Percentiles rank a stretch among this genome's conserved stretches.
Evolutionary conservation across 768 basidiomycete species (phyloP).

Genomic region (Sporobolomyces phaffii): DNA sequence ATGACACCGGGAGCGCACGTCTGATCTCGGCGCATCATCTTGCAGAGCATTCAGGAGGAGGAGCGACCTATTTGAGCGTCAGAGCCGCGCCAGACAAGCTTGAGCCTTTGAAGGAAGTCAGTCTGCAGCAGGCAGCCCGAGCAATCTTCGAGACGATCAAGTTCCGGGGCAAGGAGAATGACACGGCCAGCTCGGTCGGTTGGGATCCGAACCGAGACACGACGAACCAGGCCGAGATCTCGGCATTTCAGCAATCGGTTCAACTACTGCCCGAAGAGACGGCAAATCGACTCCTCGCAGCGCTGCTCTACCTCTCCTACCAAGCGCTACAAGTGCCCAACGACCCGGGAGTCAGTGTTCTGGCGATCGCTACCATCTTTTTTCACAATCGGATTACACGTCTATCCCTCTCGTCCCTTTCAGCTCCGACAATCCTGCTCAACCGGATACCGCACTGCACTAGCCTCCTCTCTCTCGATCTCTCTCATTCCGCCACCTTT

Average conservation of each 20-base stretch:
- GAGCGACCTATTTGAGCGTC: conserved; percentile 7
- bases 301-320: conserved; percentile 10
- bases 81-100: neutral
- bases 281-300: conserved; percentile 10
- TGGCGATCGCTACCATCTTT: conserved; percentile 25
- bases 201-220: conserved; percentile 24
- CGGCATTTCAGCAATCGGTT: neutral
- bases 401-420: conserved; percentile 16
- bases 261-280: conserved; percentile 11
- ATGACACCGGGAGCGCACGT: conserved; percentile 5
- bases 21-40: conserved; percentile 1
- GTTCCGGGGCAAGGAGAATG: neutral
- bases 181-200: neutral
- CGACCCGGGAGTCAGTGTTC: conserved; percentile 20
- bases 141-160: conserved; percentile 11
- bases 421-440: conserved; percentile 28
- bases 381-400: conserved; percentile 19
- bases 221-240: neutral
- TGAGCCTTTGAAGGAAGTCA: neutral
- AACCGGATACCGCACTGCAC: conserved; percentile 31
- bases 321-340: neutral
- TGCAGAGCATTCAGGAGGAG: conserved; percentile 24
- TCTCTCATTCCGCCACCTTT: conserved; percentile 14
- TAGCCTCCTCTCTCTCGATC: conserved; percentile 29
- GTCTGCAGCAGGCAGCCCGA: neutral